A percentile compares a stretch with the other conserved stretches of the same genome.
Conservation (phyloP, 371 early-diverging fungal genomes). For the Globomyces sp. region DNA sequence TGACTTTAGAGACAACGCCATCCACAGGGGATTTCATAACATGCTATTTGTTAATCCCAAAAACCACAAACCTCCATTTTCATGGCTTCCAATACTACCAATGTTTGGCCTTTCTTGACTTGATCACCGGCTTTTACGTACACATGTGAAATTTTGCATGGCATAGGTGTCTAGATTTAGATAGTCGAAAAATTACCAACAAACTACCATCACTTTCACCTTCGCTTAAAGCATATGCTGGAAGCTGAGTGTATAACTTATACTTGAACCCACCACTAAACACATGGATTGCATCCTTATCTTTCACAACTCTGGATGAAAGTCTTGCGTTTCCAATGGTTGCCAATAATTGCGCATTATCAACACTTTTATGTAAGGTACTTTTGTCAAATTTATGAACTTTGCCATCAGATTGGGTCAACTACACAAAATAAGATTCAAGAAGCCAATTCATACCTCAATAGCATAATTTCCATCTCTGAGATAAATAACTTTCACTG, state of each 20-base stretch:
- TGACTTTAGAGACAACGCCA: slow-evolving; percentile 72
- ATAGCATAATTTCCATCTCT: neutral
- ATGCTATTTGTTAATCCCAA: slow-evolving; percentile 45
- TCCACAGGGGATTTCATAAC: slow-evolving; percentile 80
- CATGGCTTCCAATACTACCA: slow-evolving; percentile 95
- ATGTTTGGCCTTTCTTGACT: slow-evolving; percentile 78
- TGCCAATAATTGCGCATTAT: slow-evolving; percentile 33
- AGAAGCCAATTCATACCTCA: neutral
- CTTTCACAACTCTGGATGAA: slow-evolving; percentile 59
- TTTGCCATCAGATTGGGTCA: slow-evolving; percentile 2
- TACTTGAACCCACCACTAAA: slow-evolving; percentile 42
- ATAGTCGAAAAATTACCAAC: slow-evolving; percentile 22
- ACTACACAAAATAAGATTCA: neutral
- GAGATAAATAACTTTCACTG: neutral
- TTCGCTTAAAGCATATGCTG: slow-evolving; percentile 47
- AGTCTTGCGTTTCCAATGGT: slow-evolving; percentile 58
- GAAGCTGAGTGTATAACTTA: slow-evolving; percentile 48
- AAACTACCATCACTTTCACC: slow-evolving; percentile 65
- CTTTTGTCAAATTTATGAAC: neutral
- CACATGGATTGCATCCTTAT: slow-evolving; percentile 56
- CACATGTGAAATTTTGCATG: slow-evolving; percentile 91
- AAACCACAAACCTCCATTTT: slow-evolving; percentile 83
- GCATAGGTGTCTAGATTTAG: slow-evolving; percentile 77
- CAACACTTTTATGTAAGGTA: neutral
- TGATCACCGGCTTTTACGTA: slow-evolving; percentile 69